Evolutionary conservation across 371 early-diverging fungal species (phyloP).

Genomic region (Actinomucor elegans): DNA sequence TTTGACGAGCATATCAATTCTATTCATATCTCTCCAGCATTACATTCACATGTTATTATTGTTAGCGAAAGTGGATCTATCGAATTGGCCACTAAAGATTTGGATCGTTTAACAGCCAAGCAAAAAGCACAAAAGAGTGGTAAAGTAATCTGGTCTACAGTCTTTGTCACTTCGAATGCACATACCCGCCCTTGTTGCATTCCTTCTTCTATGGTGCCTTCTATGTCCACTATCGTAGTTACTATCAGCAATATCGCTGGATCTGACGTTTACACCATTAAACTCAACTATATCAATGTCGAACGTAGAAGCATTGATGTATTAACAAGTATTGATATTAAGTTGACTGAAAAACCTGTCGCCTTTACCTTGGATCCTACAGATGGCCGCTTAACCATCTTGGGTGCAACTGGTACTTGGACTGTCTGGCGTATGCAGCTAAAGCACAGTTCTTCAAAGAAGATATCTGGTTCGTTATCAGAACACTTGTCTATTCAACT

Average conservation of each 20-base stretch:
- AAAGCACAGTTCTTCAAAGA: slow-evolving; percentile 36
- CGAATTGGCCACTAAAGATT: slow-evolving; percentile 50
- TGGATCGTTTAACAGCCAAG: slow-evolving; percentile 48
- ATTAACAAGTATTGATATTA: slow-evolving; percentile 30
- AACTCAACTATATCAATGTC: slow-evolving; percentile 49
- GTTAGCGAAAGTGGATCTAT: slow-evolving; percentile 54
- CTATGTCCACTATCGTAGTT: slow-evolving; percentile 46
- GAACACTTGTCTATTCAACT: slow-evolving; percentile 29
- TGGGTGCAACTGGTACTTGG: slow-evolving; percentile 38
- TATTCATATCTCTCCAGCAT: slow-evolving; percentile 49
- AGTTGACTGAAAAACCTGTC: slow-evolving; percentile 32
- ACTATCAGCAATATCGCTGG: slow-evolving; percentile 28
- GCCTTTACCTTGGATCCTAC: slow-evolving; percentile 52
- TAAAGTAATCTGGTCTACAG: slow-evolving; percentile 47
- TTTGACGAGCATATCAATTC: slow-evolving; percentile 54
- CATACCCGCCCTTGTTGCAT: slow-evolving; percentile 45
- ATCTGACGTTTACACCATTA: slow-evolving; percentile 25
- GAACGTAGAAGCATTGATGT: slow-evolving; percentile 50
- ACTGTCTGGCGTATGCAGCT: slow-evolving; percentile 35
- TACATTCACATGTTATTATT: slow-evolving; percentile 50
- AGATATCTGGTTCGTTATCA: slow-evolving; percentile 25
- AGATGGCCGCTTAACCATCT: slow-evolving; percentile 47
- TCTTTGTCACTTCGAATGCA: slow-evolving; percentile 46
- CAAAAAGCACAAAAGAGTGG: slow-evolving; percentile 21
- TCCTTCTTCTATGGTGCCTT: slow-evolving; percentile 51